Evolutionary conservation across 2,329 filamentous ascomycete genomes (phyloP), one percentile per base, ranked within the genome.

Genomic region (Cladosporium oxysporum): DNA sequence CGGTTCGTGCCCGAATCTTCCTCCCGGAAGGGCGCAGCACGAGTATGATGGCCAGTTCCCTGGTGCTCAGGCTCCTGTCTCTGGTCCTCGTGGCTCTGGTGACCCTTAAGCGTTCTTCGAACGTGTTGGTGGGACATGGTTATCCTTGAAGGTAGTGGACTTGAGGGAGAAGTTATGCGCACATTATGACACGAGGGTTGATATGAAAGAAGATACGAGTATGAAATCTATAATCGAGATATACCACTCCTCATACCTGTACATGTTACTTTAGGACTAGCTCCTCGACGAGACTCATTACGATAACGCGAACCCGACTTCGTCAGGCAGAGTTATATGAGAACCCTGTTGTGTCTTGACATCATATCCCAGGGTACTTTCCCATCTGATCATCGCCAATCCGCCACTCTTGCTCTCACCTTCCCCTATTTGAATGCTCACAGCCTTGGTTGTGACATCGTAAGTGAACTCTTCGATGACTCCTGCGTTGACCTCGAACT

Each of bases 401-500:
- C n/a, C 26, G n/a, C 35, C 61, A 47, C 53, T 62, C 59, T 49
- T 44, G 18, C 61, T 35, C 3, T 55, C 44, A 18, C 16, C 61
- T 37, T 44, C 55, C 21, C 49, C 62, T 14, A 69, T 44, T 44
- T 64, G 65, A 29, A 70, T 61, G 7, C 47, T 66, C 55, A 70
- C 28, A 74, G 6, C 75, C 65, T 74, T 73, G 73, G 74, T 73
- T 47, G 49, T 67, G 1, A 66, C 58, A 6, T 72, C 65, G 64
- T 80, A 83, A 0, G 65, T 73, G 28, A 84, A 78, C 16, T 74
- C 67, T 4, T 72, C 67, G 8, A 85, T 80, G 0, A 75, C 76
- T 1, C 82, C 83, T 0, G 81, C 81, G 64, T 84, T 82, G 10
- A 81, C 66, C 0, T 75, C 74, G 4, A 84, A 62, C 62, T 76